These are phyloP conservation scores for Gossypium longicalyx DNA, from an alignment of 345 rosid genomes.

Conservation along the genomic window DNA sequence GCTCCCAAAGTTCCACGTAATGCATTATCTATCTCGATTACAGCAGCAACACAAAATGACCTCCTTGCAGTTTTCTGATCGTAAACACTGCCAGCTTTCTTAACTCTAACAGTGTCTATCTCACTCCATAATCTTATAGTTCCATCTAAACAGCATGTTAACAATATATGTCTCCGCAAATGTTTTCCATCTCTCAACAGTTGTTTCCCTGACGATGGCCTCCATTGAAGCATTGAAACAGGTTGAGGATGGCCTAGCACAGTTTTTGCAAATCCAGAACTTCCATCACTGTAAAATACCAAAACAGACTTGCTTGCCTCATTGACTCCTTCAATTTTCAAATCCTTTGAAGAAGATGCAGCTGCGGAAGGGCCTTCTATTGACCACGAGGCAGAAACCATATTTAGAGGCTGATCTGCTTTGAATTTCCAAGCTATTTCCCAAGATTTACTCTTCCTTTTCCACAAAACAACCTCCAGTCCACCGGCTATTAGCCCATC, in stretches of 20 bases:
- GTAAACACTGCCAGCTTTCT: slow-evolving; percentile 37
- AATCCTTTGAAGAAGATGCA: slow-evolving; percentile 41
- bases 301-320: slow-evolving; percentile 44
- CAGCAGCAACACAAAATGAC: slow-evolving; percentile 64
- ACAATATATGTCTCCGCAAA: slow-evolving; percentile 46
- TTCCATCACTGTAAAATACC: slow-evolving; percentile 43
- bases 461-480: slow-evolving; percentile 70
- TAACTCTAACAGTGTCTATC: slow-evolving; percentile 55
- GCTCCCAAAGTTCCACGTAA: slow-evolving; percentile 52
- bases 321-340: slow-evolving; percentile 29
- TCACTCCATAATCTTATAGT: slow-evolving; percentile 83
- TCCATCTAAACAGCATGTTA: slow-evolving; percentile 90
- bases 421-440: slow-evolving; percentile 82
- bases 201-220: slow-evolving; percentile 48
- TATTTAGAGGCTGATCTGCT: slow-evolving; percentile 56
- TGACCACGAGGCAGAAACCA: slow-evolving; percentile 83
- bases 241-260: slow-evolving; percentile 71
- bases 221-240: slow-evolving; percentile 78
- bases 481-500: slow-evolving; percentile 86
- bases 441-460: slow-evolving; percentile 64
- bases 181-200: slow-evolving; percentile 28
- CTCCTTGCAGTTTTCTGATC: slow-evolving; percentile 32
- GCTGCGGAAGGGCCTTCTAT: slow-evolving; percentile 65
- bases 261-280: slow-evolving; percentile 37
- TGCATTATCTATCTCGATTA: slow-evolving; percentile 64